A percentile compares a stretch with the other conserved stretches of the same genome.
Evolutionary conservation across 106 monocot genomes (phyloP).

Genomic region (Apostasia shenzhenica): DNA sequence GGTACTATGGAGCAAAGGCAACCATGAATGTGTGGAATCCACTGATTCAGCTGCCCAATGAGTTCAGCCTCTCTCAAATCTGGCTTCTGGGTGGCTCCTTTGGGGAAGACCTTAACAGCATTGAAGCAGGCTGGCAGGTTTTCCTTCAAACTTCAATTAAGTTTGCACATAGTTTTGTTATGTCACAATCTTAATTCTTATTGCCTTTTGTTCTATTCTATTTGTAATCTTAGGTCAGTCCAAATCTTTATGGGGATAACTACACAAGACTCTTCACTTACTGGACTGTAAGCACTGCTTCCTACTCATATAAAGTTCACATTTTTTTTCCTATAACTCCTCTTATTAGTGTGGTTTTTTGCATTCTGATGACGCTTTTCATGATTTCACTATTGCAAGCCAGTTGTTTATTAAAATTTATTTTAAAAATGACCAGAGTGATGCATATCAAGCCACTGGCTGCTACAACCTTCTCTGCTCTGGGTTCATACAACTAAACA

Average conservation of each 20-base stretch:
- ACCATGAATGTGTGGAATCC: conserved; percentile 98
- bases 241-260: conserved; percentile 91
- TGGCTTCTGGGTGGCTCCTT: conserved; percentile 92
- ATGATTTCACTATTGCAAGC: neutral
- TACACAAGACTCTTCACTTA: conserved; percentile 92
- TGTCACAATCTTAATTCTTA: neutral
- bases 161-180: neutral
- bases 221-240: conserved; percentile 58
- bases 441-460: conserved; percentile 81
- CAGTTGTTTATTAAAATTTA: neutral
- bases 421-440: conserved; percentile 34
- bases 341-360: neutral
- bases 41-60: conserved; percentile 72
- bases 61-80: conserved; percentile 92
- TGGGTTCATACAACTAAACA: conserved; percentile 78
- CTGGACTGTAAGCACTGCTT: conserved; percentile 79
- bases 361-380: neutral
- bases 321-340: neutral
- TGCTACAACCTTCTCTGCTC: conserved; percentile 92
- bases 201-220: neutral
- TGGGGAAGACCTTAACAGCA: conserved; percentile 88
- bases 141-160: conserved; percentile 1
- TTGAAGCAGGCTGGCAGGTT: conserved; percentile 99
- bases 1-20: conserved; percentile 91
- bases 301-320: neutral